Conservation (phyloP, 1,284 basidiomycete genomes). For the Boletus mariae region DNA sequence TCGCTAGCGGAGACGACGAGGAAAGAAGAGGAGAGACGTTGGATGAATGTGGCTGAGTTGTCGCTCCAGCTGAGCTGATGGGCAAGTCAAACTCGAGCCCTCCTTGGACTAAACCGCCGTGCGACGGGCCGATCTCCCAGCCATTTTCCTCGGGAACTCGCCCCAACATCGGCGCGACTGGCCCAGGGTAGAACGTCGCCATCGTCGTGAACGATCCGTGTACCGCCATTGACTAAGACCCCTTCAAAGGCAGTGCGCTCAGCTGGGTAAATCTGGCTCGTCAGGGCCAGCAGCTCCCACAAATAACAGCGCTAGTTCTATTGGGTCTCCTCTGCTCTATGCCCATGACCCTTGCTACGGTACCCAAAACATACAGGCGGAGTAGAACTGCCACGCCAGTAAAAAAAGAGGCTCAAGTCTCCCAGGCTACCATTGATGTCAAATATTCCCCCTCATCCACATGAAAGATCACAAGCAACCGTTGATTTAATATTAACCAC, state of each 20-base stretch:
- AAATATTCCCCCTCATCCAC: no score
- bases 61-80: constrained; percentile 24
- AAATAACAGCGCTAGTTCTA: neutral
- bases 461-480: neutral
- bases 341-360: constrained; percentile 11
- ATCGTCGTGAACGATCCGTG: constrained; percentile 27
- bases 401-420: no score
- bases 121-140: constrained; percentile 48
- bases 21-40: constrained; percentile 17
- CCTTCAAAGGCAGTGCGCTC: constrained; percentile 19
- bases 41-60: constrained; percentile 20
- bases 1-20: constrained; percentile 15
- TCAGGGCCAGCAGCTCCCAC: constrained; percentile 19
- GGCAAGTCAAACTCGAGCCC: constrained; percentile 59
- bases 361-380: neutral
- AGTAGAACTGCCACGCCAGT: no score
- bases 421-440: no score
- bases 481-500: neutral
- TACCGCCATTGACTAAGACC: constrained; percentile 17
- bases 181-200: constrained; percentile 35
- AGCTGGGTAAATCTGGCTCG: constrained; percentile 16
- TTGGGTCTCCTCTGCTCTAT: neutral
- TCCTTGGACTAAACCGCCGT: constrained; percentile 48
- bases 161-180: constrained; percentile 28
- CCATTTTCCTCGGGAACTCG: constrained; percentile 29